A percentile compares a stretch with the other conserved stretches of the same genome.
phyloP scores from a whole-genome alignment of 2,329 filamentous ascomycete species.

The Nigrospora oryzae region DNA sequence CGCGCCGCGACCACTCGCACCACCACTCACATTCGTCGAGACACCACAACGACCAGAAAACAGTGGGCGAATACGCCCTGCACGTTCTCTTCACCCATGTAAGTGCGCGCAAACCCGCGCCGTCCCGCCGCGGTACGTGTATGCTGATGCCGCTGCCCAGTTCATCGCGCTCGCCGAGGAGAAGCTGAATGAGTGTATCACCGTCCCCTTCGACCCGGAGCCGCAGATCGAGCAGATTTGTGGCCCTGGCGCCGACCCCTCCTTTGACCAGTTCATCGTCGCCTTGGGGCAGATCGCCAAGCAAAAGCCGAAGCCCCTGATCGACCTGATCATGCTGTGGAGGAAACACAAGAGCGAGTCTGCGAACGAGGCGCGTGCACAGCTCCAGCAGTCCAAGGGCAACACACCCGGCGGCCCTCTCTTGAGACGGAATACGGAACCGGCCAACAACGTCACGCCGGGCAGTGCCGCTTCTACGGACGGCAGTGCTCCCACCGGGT shows the following conservation, averaged over 20 bases:
- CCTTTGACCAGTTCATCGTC: slow-evolving; percentile 88
- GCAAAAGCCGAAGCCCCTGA: slow-evolving; percentile 87
- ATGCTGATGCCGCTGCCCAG: slow-evolving; percentile 24
- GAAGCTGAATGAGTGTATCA: slow-evolving; percentile 84
- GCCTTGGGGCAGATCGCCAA: slow-evolving; percentile 92
- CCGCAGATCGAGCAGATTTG: slow-evolving; percentile 83
- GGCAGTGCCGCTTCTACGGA: slow-evolving; percentile 17
- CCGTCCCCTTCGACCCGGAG: slow-evolving; percentile 69
- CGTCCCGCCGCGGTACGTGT: slow-evolving; percentile 18
- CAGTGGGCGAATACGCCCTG: slow-evolving; percentile 94
- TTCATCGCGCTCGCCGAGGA: slow-evolving; percentile 97
- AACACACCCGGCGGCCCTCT: slow-evolving; percentile 36
- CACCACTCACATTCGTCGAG: slow-evolving; percentile 71
- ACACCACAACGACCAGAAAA: slow-evolving; percentile 71
- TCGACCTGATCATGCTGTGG: slow-evolving; percentile 98
- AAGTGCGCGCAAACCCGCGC: slow-evolving; percentile 21
- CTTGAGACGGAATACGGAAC: slow-evolving; percentile 68
- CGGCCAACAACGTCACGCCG: slow-evolving; percentile 36
- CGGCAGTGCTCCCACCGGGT: slow-evolving; percentile 22
- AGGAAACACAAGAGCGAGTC: slow-evolving; percentile 91
- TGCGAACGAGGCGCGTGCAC: slow-evolving; percentile 58
- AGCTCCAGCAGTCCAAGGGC: slow-evolving; percentile 44
- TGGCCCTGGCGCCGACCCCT: slow-evolving; percentile 77
- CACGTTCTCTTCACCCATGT: slow-evolving; percentile 93
- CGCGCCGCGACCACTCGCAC: slow-evolving; percentile 63